phyloP scores from a whole-genome alignment of 305 asterid genomes.

The Fraxinus xanthoxyloides region DNA sequence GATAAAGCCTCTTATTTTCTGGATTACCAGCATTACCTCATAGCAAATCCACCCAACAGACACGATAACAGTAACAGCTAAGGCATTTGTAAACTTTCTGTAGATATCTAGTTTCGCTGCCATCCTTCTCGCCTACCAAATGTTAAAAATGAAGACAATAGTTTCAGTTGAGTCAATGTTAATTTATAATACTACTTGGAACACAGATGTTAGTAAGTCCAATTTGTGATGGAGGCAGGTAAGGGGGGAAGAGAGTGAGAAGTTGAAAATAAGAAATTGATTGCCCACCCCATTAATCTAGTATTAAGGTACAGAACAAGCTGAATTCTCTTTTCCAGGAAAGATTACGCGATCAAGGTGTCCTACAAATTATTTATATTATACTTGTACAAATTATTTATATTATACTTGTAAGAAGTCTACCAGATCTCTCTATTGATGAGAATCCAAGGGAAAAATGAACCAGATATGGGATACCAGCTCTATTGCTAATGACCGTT shows the following conservation, averaged over 20 bases:
- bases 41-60: conserved; percentile 98
- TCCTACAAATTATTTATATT: background rate
- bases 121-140: conserved; percentile 74
- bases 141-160: conserved; percentile 11
- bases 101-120: conserved; percentile 82
- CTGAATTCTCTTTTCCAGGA: background rate
- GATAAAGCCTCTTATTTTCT: background rate
- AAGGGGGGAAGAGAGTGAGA: background rate
- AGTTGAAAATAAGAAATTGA: background rate
- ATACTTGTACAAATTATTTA: background rate
- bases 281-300: background rate
- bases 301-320: background rate
- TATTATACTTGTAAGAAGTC: background rate
- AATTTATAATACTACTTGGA: background rate
- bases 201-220: background rate
- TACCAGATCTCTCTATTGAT: background rate
- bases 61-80: conserved; percentile 78
- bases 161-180: conserved; percentile 7
- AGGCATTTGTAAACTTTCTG: conserved; percentile 95
- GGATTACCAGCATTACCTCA: conserved; percentile 57
- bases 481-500: background rate
- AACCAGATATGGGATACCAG: background rate
- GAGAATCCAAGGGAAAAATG: background rate
- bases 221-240: background rate
- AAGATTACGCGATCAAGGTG: background rate